phyloP scores from a whole-genome alignment of 768 basidiomycete species.

The Fistulinella prunicolor region DNA sequence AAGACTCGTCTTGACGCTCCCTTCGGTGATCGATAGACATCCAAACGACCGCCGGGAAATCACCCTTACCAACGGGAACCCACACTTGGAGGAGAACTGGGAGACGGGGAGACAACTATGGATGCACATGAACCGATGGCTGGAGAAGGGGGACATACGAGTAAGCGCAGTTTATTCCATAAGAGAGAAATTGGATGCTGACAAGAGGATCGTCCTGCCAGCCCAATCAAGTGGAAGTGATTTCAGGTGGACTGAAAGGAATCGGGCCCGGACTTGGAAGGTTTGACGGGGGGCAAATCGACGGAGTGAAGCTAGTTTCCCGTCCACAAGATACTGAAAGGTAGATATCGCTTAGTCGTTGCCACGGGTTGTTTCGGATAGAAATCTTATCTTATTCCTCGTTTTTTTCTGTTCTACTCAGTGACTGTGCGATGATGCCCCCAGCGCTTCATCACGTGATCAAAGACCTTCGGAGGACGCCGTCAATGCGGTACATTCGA shows the following conservation, averaged over 20 bases:
- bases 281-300: constrained; percentile 40
- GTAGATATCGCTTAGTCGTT: constrained; percentile 25
- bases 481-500: constrained; percentile 31
- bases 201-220: constrained; percentile 13
- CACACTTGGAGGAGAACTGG: constrained; percentile 33
- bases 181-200: not conserved
- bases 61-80: constrained; percentile 33
- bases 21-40: constrained; percentile 30
- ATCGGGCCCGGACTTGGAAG: constrained; percentile 41
- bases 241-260: constrained; percentile 42
- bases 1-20: constrained; percentile 33
- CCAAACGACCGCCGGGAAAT: constrained; percentile 27
- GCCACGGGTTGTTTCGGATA: constrained; percentile 18
- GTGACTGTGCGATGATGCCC: constrained; percentile 21
- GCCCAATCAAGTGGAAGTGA: constrained; percentile 43
- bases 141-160: constrained; percentile 32
- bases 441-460: constrained; percentile 14
- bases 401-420: constrained; percentile 13
- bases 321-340: constrained; percentile 43
- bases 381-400: constrained; percentile 22
- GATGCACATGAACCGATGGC: constrained; percentile 24
- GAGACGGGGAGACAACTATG: constrained; percentile 33
- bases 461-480: constrained; percentile 28
- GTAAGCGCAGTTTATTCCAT: constrained; percentile 14
- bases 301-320: constrained; percentile 44